These are phyloP conservation scores for Colletotrichum cereale DNA, from an alignment of 2,329 filamentous ascomycete species.

Conservation along the genomic window DNA sequence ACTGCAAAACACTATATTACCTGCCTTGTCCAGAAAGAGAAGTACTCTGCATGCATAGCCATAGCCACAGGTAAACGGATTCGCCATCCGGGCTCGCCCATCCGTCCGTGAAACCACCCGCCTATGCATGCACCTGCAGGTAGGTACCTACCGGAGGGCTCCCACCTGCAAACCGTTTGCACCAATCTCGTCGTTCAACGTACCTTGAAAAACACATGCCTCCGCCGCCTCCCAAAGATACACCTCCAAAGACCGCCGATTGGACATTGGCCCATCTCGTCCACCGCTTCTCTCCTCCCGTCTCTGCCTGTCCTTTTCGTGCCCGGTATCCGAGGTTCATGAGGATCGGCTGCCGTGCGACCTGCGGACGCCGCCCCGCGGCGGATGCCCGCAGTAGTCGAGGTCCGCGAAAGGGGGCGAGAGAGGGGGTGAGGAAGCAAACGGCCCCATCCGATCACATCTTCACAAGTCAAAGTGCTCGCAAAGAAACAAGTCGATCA, in stretches of 20 bases:
- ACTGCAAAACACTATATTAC: background rate
- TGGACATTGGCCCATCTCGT: background rate
- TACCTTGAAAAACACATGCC: background rate
- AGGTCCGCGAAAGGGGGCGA: background rate
- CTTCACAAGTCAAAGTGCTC: background rate
- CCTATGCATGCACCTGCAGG: background rate
- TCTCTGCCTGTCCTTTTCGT: background rate
- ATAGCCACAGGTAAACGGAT: constrained; percentile 2
- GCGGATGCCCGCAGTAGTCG: background rate
- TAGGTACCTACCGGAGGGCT: background rate
- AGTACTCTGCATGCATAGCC: constrained; percentile 12
- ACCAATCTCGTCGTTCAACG: background rate
- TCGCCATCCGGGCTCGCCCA: background rate
- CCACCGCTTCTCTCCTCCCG: background rate
- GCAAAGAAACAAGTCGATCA: background rate
- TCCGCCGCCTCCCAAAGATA: background rate
- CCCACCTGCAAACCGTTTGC: background rate
- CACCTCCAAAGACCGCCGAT: background rate
- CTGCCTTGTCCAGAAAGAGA: background rate
- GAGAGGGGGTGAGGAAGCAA: background rate
- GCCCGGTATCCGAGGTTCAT: background rate
- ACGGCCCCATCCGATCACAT: background rate
- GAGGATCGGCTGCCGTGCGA: background rate
- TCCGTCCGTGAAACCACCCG: too few relatives aligned
- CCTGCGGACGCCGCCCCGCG: background rate